phyloP scores from a whole-genome alignment of 768 basidiomycete genomes.

The Fistulinella prunicolor region DNA sequence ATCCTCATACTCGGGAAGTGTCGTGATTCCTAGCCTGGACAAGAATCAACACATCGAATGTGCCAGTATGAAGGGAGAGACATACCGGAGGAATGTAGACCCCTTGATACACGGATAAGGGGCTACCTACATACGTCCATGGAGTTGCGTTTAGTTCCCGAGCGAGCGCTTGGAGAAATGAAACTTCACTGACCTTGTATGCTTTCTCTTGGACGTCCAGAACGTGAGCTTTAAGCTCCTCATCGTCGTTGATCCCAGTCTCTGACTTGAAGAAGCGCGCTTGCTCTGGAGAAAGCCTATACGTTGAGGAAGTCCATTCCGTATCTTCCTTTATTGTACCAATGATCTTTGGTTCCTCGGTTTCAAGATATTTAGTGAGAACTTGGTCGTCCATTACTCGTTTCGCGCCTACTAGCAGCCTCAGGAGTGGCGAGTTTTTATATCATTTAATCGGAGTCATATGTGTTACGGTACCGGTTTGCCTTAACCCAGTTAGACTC shows the following conservation, averaged over 20 bases:
- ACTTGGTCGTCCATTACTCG: too few species aligned
- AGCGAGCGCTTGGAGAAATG: too few species aligned
- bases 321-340: too few species aligned
- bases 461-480: too few species aligned
- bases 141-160: background rate
- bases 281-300: constrained; percentile 15
- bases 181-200: constrained; percentile 30
- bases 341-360: too few species aligned
- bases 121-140: constrained; percentile 20
- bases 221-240: constrained; percentile 29
- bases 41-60: background rate
- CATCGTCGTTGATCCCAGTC: constrained; percentile 29
- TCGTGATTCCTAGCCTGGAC: constrained; percentile 13
- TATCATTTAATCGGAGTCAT: too few species aligned
- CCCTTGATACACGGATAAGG: constrained; percentile 28
- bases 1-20: constrained; percentile 16
- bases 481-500: too few species aligned
- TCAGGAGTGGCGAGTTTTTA: too few species aligned
- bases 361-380: too few species aligned
- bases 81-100: background rate
- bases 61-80: background rate
- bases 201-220: constrained; percentile 30
- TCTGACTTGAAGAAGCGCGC: constrained; percentile 27
- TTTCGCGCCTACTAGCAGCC: too few species aligned
- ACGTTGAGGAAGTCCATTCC: background rate